Base-by-base conservation (phyloP, 2,329 filamentous ascomycete species). In the Hypomyces rosellus region DNA sequence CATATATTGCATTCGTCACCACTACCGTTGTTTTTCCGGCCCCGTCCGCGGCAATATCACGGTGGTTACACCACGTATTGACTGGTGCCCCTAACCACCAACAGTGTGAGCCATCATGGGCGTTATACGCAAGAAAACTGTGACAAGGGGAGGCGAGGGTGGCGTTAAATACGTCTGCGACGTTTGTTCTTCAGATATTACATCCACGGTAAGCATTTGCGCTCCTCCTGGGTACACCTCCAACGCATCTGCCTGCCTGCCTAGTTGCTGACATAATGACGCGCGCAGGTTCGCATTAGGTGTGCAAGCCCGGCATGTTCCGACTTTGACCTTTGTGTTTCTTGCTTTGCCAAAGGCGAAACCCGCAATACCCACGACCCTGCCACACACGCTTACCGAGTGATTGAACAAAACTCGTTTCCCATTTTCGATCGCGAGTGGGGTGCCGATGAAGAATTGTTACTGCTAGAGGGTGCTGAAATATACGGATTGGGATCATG, bases 401-500 rank as follows among this genome's bases (percentile, higher is more conserved):
- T 99, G 34, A 96, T 99, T 57, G 93, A 99, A 68, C 93, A 97
- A 63, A 96, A 99, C 65, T 96, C 92, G 0, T 95, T 99, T 45
- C 93, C 93, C 1, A 97, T 99, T 52, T 99, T 95, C 63, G 86
- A 91, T 58, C 80, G 82, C 51, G 91, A 96, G 63, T 99, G 93
- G 93, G 93, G 93, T 47, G 93, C 93, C 20, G 93, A 99, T 65
- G 93, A 99, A 66, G 93, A 99, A 68, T 71, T 97, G n/a, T 73
- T 97, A 5, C 73, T 99, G 48, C 72, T 99, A 1, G 93, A 99
- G 71, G 93, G 93, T 18, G 90, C 89, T 11, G 93, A 99, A 69
- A 95, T 89, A 51, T 99, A 99, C 65, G 93, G 93, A 0, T 74
- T 99, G 45, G 93, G 93, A 3, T 97, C 92, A 18, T 99, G 93